These are phyloP conservation scores for Leptosphaerulina australis DNA, from an alignment of 2,329 filamentous ascomycete species.

Conservation along the genomic window DNA sequence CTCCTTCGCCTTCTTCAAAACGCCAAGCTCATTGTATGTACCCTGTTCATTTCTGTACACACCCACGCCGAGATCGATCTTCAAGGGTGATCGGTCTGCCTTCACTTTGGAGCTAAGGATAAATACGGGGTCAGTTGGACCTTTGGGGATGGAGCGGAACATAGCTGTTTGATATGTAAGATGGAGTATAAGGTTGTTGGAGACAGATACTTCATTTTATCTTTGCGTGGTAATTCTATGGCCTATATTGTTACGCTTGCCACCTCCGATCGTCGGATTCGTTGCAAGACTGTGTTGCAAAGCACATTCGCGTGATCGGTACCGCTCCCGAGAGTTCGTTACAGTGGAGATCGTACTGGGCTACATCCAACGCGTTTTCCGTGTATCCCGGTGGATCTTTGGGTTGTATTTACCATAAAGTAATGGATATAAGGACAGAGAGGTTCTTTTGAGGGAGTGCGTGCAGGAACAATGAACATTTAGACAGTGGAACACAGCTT, in stretches of 20 bases:
- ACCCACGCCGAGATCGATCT: conserved; percentile 49
- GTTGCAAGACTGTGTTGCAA: neutral
- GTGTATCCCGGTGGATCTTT: neutral
- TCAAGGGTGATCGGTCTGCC: conserved; percentile 35
- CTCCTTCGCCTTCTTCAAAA: conserved; percentile 26
- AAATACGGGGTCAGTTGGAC: conserved; percentile 44
- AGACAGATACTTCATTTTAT: neutral
- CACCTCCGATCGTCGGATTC: neutral
- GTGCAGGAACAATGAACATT: neutral
- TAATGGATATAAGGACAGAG: neutral
- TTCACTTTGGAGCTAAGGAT: conserved; percentile 42
- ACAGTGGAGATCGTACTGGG: neutral
- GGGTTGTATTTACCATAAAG: neutral
- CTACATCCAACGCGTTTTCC: neutral
- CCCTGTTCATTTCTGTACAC: conserved; percentile 47
- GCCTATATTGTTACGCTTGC: neutral
- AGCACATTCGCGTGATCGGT: neutral
- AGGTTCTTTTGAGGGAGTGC: neutral
- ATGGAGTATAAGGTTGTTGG: neutral
- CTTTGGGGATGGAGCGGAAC: conserved; percentile 34
- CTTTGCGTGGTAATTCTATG: neutral
- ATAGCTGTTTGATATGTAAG: conserved; percentile 11
- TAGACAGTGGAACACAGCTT: neutral
- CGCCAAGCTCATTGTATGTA: conserved; percentile 41
- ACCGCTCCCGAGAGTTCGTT: conserved; percentile 1